Percentiles rank a stretch among this genome's conserved stretches.
phyloP scores from a whole-genome alignment of 148 eudicot species.

The Linanthus parryae region DNA sequence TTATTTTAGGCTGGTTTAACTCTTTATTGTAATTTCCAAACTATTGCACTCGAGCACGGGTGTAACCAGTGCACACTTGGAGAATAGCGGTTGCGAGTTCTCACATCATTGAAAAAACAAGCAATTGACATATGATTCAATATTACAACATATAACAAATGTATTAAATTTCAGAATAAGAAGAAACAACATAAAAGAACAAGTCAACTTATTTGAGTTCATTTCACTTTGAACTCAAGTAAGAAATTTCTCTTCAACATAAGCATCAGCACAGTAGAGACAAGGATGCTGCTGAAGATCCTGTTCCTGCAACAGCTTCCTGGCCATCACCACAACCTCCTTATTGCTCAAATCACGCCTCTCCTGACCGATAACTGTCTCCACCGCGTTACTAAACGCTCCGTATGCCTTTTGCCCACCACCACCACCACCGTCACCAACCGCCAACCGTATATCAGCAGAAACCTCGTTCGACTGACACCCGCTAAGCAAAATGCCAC shows the following conservation, averaged over 20 bases:
- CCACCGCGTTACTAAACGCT: constrained; percentile 5
- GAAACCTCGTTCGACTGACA: constrained; percentile 2
- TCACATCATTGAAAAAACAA: no score
- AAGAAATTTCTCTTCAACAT: constrained; percentile 2
- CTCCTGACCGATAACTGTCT: background rate
- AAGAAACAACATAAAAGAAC: no score
- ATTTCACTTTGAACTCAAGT: no score
- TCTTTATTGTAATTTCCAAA: no score
- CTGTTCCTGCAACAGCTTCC: background rate
- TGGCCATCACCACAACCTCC: constrained; percentile 4
- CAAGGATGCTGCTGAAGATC: constrained; percentile 1
- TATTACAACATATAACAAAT: no score
- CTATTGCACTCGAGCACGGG: no score
- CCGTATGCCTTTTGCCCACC: background rate
- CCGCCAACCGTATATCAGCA: background rate
- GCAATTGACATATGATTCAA: no score
- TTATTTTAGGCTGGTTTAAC: no score
- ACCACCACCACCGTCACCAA: background rate
- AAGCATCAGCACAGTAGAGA: constrained; percentile 7
- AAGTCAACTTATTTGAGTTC: no score
- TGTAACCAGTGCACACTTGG: no score
- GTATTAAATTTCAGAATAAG: no score
- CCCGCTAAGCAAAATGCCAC: constrained; percentile 3
- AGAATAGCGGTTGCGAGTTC: no score
- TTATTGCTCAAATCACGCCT: background rate